phyloP scores from a whole-genome alignment of 495 filamentous ascomycete genomes.

The Thermothielavioides terrestris region DNA sequence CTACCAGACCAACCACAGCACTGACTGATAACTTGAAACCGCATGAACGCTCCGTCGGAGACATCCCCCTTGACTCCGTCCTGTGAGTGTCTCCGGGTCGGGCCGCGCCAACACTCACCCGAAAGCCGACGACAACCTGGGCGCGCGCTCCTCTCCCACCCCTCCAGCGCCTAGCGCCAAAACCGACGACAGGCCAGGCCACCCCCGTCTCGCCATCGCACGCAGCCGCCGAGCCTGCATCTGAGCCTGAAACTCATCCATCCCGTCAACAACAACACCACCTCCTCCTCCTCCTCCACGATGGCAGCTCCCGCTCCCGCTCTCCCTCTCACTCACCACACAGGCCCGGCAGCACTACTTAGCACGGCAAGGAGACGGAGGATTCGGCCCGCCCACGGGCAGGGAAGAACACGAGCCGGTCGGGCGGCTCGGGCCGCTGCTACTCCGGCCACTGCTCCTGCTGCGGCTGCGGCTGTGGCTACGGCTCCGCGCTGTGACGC shows the following conservation, averaged over 20 bases:
- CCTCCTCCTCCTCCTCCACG: not conserved
- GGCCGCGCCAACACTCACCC: not conserved
- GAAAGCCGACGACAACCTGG: not conserved
- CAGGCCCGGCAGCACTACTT: constrained; percentile 4
- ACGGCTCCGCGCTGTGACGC: too few relatives aligned
- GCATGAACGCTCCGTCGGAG: too few relatives aligned
- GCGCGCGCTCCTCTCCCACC: not conserved
- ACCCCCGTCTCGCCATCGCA: not conserved
- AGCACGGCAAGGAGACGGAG: not conserved
- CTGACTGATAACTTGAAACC: too few relatives aligned
- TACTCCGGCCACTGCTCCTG: too few relatives aligned
- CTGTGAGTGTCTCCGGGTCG: too few relatives aligned
- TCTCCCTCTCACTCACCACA: not conserved
- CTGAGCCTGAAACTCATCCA: not conserved
- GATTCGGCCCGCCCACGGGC: not conserved
- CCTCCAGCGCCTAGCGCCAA: not conserved
- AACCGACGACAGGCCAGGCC: not conserved
- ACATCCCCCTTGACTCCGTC: too few relatives aligned
- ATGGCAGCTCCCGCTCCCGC: not conserved
- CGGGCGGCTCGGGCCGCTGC: not conserved
- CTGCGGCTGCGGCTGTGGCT: too few relatives aligned
- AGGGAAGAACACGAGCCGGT: not conserved
- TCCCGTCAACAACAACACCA: not conserved
- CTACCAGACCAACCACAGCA: too few relatives aligned
- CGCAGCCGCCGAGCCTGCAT: not conserved